These are phyloP conservation scores for Ophiocordyceps camponoti-leonardi DNA, from an alignment of 2,329 filamentous ascomycete genomes.

Conservation along the genomic window DNA sequence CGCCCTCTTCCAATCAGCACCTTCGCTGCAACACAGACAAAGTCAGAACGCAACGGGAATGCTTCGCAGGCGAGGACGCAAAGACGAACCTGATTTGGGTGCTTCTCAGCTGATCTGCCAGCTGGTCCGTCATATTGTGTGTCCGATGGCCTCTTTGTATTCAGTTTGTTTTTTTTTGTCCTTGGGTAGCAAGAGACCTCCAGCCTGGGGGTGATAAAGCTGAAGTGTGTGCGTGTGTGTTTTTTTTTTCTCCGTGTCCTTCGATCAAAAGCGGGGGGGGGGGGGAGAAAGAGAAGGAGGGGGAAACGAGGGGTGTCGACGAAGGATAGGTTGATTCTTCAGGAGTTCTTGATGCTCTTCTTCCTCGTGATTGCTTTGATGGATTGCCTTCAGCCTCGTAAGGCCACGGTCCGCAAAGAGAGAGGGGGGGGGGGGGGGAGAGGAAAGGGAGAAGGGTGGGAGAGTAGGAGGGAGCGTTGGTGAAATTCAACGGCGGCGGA, in stretches of 20 bases:
- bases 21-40: constrained; percentile 20
- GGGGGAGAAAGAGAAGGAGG: background rate
- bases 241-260: background rate
- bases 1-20: constrained; percentile 53
- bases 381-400: background rate
- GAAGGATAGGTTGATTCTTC: background rate
- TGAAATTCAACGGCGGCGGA: too few relatives aligned
- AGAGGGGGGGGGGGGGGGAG: background rate
- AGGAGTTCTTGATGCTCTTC: background rate
- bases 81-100: constrained; percentile 22
- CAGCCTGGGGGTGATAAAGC: background rate
- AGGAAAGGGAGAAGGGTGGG: too few relatives aligned
- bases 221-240: background rate
- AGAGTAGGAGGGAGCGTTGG: background rate
- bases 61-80: background rate
- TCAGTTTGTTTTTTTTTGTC: background rate
- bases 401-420: background rate
- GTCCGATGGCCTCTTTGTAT: too few relatives aligned
- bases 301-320: background rate
- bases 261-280: background rate
- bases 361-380: background rate
- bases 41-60: background rate
- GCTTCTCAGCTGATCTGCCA: constrained; percentile 26
- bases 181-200: background rate
- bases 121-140: constrained; percentile 24